Base-by-base conservation (phyloP, 108 stramenopile genomes). In the Chaetoceros muelleri region DNA sequence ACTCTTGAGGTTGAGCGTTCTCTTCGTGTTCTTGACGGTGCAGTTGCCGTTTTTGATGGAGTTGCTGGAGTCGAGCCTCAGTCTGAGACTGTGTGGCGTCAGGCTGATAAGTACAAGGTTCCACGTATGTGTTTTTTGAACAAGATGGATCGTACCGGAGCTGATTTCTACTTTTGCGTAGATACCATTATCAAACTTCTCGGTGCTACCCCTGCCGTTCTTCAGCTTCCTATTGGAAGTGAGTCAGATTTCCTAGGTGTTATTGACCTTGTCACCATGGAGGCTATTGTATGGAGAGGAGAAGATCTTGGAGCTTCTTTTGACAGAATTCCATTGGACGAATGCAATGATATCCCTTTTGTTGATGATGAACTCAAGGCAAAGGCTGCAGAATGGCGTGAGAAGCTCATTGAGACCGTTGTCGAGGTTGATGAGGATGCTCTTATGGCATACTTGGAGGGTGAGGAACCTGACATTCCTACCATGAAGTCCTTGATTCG, bases 71-170 rank as follows among this genome's bases (percentile, higher is more conserved):
- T 99, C 0, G 95, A 99, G 64, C 96, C 96, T 2, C 98, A 99
- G 67, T 90, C 92, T 19, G 98, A 99, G 76, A 99, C 99, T 27
- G 99, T 99, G 8, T 99, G 99, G 99, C 80, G 96, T 28, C 98
- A 98, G 70, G 95, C 93, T 8, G 85, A 89, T 58, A 92, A 94
- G 62, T 97, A 99, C 79, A 85, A 87, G 69, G 96, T 98, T 46
- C 99, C 97, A 3, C 81, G 96, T 44, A 94, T 99, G 82, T 96
- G 94, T 74, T 99, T 98, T 76, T 72, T 98, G 59, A 99, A 99
- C 76, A 99, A 99, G 73, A 96, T 99, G 97, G 99, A 99, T 69
- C 84, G 99, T 34, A 91, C 95, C 7, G 99, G 99, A 46, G 96
- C 99, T 28, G 78, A 96, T 79, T 95, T 99, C 59, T 88, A 95